phyloP scores from a whole-genome alignment of 2,329 filamentous ascomycete species.

The Beauveria asiatica region DNA sequence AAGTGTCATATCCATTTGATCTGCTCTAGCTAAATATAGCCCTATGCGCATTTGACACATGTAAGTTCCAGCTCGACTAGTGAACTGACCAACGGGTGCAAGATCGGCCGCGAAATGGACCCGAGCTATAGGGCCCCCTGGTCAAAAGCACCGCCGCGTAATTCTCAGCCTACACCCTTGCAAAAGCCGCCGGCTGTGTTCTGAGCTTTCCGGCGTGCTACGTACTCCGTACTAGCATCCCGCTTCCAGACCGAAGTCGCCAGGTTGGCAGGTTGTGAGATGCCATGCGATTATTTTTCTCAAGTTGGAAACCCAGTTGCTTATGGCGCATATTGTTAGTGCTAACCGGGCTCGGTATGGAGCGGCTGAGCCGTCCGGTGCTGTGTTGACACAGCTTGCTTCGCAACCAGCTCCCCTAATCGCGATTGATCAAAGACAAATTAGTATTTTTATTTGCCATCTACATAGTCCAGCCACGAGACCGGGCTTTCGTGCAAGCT shows the following conservation, averaged over 20 bases:
- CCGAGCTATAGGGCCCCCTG: not conserved
- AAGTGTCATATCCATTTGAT: not conserved
- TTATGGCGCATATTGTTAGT: not conserved
- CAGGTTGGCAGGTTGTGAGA: too few relatives aligned
- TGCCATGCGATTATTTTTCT: too few relatives aligned
- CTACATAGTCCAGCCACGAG: not conserved
- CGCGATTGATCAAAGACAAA: not conserved
- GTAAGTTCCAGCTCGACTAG: not conserved
- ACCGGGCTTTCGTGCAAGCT: not conserved
- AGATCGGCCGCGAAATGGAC: not conserved
- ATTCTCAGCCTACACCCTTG: slow-evolving; percentile 1
- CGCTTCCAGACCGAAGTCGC: not conserved
- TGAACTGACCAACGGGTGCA: not conserved
- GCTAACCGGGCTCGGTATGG: not conserved
- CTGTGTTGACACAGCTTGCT: too few relatives aligned
- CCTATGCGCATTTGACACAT: not conserved
- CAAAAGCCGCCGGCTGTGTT: not conserved
- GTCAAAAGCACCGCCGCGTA: not conserved
- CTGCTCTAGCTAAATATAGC: not conserved
- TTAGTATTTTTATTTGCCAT: not conserved
- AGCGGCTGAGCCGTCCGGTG: not conserved
- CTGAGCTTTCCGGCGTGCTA: not conserved
- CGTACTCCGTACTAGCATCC: too few relatives aligned
- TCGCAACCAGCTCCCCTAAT: not conserved
- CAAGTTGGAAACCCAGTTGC: not conserved